Conservation (phyloP, 208 protist genomes). For the Porcisia deanei region DNA sequence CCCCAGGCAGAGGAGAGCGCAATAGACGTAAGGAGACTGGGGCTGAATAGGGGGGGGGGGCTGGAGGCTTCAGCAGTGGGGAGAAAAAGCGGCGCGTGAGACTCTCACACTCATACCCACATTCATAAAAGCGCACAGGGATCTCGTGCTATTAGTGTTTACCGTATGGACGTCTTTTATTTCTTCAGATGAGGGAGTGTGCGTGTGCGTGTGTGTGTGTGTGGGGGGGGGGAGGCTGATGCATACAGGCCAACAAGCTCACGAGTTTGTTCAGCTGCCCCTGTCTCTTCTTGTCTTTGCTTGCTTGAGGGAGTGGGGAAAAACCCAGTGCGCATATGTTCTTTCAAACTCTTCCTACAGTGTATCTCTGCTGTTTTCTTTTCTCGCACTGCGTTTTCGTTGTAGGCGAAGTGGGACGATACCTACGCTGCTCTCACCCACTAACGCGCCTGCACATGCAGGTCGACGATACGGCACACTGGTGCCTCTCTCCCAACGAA, state of each 20-base stretch:
- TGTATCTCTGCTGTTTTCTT: too few species aligned
- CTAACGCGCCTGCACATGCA: neutral
- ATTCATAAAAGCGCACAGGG: too few species aligned
- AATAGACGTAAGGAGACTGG: neutral
- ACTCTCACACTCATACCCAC: too few species aligned
- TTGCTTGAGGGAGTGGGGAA: too few species aligned
- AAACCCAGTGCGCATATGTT: too few species aligned
- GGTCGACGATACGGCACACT: neutral
- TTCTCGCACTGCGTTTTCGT: neutral
- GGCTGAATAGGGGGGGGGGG: neutral
- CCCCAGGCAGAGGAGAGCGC: neutral
- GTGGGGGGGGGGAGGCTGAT: neutral
- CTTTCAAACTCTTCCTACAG: neutral
- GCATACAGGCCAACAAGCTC: too few species aligned
- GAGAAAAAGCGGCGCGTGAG: too few species aligned
- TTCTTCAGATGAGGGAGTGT: too few species aligned
- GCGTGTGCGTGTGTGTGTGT: neutral
- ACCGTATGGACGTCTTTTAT: too few species aligned
- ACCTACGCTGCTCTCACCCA: neutral
- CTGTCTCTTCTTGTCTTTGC: neutral
- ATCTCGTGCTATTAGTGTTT: too few species aligned
- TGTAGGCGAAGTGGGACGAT: neutral
- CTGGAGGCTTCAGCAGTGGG: neutral
- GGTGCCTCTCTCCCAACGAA: neutral
- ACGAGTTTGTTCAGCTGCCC: too few species aligned